These are phyloP conservation scores for Ogataea pignaliae DNA, from an alignment of 805 yeast species.

Conservation along the genomic window DNA sequence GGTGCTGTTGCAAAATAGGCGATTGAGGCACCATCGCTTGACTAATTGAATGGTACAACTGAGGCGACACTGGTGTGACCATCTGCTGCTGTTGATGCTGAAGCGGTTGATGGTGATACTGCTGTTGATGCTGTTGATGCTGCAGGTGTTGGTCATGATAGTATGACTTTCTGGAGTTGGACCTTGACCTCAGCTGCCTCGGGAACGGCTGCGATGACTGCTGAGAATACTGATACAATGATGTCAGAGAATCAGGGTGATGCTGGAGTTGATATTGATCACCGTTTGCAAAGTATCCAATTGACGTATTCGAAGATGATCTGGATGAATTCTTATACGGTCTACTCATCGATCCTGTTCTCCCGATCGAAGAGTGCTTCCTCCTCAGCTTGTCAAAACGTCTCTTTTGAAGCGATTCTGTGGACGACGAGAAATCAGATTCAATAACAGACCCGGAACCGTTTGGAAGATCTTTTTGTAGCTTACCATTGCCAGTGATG, in stretches of 20 bases:
- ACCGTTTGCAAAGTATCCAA: slow-evolving; percentile 7
- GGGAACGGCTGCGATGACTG: background rate
- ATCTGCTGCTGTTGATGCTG: background rate
- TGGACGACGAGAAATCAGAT: slow-evolving; percentile 2
- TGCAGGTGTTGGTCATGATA: slow-evolving; percentile 1
- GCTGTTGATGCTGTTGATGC: background rate
- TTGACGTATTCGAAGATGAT: slow-evolving; percentile 13
- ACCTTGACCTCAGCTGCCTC: background rate
- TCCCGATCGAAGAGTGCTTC: background rate
- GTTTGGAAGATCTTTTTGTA: background rate
- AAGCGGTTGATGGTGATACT: too few relatives aligned
- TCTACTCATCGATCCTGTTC: slow-evolving; percentile 1
- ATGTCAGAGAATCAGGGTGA: background rate
- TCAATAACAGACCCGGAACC: background rate
- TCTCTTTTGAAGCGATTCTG: slow-evolving; percentile 5
- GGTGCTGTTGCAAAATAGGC: background rate
- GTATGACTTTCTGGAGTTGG: background rate
- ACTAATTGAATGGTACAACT: background rate
- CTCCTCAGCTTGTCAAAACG: slow-evolving; percentile 1
- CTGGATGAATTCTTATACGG: slow-evolving; percentile 10
- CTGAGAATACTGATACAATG: background rate
- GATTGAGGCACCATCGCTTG: too few relatives aligned
- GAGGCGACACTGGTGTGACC: background rate
- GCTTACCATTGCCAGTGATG: slow-evolving; percentile 3
- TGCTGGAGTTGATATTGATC: background rate